phyloP scores from a whole-genome alignment of 2,329 filamentous ascomycete species.

The Rasamsonia emersonii region DNA sequence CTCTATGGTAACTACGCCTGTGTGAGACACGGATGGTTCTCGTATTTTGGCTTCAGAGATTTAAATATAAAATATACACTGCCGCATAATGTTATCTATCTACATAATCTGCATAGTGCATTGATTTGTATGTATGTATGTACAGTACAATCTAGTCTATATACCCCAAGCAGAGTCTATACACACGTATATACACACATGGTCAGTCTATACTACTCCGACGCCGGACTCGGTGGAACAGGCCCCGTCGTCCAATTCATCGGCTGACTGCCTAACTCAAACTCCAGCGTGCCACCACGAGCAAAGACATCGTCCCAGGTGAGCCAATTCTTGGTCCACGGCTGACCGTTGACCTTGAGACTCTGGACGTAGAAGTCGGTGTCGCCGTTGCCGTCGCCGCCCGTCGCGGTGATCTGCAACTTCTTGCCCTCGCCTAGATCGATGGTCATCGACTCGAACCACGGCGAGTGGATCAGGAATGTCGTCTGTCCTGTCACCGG shows the following conservation, averaged over 20 bases:
- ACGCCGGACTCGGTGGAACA: conserved; percentile 47
- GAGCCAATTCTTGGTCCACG: conserved; percentile 57
- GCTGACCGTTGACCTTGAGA: conserved; percentile 51
- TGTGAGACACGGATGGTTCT: too few species aligned
- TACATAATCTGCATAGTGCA: too few species aligned
- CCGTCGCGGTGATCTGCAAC: conserved; percentile 45
- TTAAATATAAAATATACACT: too few species aligned
- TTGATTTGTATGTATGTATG: too few species aligned
- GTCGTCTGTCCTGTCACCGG: conserved; percentile 48
- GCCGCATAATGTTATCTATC: too few species aligned
- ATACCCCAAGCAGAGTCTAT: too few species aligned
- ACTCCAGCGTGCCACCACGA: conserved; percentile 52
- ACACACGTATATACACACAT: too few species aligned
- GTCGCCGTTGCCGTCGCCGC: conserved; percentile 51
- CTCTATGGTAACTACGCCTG: too few species aligned
- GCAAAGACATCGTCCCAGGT: conserved; percentile 54
- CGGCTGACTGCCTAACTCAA: conserved; percentile 50
- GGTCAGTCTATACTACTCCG: too few species aligned
- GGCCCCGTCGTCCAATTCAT: conserved; percentile 52
- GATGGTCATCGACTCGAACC: conserved; percentile 49
- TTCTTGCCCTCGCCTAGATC: conserved; percentile 48
- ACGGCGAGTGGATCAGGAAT: conserved; percentile 57
- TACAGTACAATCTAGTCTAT: too few species aligned
- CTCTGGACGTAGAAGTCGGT: conserved; percentile 53
- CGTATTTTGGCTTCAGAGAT: too few species aligned